Percentiles rank a stretch among this genome's conserved stretches.
phyloP scores from a whole-genome alignment of 2,329 filamentous ascomycete genomes.

The Claviceps sp. region DNA sequence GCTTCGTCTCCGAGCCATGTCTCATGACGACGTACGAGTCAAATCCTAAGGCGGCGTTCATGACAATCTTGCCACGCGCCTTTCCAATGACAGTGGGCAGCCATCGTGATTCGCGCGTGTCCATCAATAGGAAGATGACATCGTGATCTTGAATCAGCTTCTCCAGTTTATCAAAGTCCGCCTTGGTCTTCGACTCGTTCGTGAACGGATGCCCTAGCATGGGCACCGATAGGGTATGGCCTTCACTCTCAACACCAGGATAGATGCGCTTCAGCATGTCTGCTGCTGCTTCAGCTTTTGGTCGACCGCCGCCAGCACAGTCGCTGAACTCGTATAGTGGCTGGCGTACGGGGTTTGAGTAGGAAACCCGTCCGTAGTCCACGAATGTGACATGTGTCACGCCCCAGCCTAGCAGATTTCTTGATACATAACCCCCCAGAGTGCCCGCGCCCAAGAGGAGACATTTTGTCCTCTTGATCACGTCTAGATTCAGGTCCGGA shows the following conservation, averaged over 20 bases:
- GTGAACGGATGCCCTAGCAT: constrained; percentile 88
- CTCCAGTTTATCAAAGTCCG: constrained; percentile 64
- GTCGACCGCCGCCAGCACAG: constrained; percentile 70
- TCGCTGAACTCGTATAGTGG: constrained; percentile 85
- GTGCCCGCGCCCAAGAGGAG: constrained; percentile 86
- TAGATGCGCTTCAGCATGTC: constrained; percentile 76
- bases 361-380: constrained; percentile 86
- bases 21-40: constrained; percentile 97
- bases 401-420: constrained; percentile 90
- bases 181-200: constrained; percentile 54
- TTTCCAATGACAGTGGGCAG: constrained; percentile 94
- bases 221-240: constrained; percentile 73
- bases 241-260: constrained; percentile 71
- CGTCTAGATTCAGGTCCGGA: constrained; percentile 73
- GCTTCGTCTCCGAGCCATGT: constrained; percentile 56
- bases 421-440: constrained; percentile 82
- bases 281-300: constrained; percentile 72
- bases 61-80: constrained; percentile 80
- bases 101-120: constrained; percentile 89
- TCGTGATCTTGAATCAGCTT: constrained; percentile 73
- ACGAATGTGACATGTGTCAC: constrained; percentile 92
- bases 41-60: constrained; percentile 93
- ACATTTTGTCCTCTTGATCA: constrained; percentile 81
- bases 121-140: constrained; percentile 92
- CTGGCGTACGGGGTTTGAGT: constrained; percentile 91